Conservation (phyloP, 2,329 filamentous ascomycete genomes). For the Venturia effusa region DNA sequence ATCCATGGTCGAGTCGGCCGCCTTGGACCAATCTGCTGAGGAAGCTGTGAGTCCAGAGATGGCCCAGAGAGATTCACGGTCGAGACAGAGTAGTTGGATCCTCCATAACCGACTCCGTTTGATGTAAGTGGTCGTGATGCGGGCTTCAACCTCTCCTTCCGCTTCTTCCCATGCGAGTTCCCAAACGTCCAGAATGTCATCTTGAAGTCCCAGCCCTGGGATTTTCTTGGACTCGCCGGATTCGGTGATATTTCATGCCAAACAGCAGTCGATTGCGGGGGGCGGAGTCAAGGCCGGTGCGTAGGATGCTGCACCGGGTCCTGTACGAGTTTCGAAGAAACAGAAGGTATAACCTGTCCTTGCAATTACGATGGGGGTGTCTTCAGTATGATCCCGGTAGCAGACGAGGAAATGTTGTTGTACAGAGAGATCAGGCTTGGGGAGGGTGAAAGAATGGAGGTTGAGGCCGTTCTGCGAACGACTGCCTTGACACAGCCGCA, state of each 20-base stretch:
- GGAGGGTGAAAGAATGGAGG: not conserved
- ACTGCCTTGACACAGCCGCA: not conserved
- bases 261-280: not conserved
- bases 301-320: not conserved
- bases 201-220: not conserved
- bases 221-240: not conserved
- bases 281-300: not conserved
- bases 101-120: conserved; percentile 5
- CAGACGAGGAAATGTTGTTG: not conserved
- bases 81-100: not conserved
- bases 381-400: not conserved
- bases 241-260: not conserved
- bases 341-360: too few species aligned
- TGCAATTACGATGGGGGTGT: not conserved
- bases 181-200: not conserved
- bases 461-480: not conserved
- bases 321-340: not conserved
- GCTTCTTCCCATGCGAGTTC: not conserved
- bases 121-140: not conserved
- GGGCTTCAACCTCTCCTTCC: not conserved
- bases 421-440: not conserved
- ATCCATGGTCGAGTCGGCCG: not conserved
- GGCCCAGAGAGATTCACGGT: not conserved
- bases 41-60: not conserved
- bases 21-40: not conserved